Evolutionary conservation across 441 rosid genomes (phyloP).

Genomic region (Capsella rubella): DNA sequence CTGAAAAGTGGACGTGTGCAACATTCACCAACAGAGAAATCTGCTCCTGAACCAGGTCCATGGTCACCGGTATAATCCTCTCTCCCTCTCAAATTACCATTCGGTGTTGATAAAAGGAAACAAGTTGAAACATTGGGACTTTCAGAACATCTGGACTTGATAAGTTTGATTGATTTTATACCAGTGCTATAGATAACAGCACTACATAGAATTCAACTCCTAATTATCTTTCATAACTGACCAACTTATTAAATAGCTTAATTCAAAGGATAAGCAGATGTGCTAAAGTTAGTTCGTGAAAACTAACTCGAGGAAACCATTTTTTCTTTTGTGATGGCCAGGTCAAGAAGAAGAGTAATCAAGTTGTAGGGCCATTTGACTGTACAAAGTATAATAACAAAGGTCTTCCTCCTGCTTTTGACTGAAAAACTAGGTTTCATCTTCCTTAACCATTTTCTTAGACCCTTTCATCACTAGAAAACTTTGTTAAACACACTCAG

Average conservation of each 20-base stretch:
- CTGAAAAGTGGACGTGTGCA: slow-evolving; percentile 88
- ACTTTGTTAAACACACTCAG: slow-evolving; percentile 20
- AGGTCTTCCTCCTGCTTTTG: slow-evolving; percentile 52
- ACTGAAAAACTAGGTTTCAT: slow-evolving; percentile 39
- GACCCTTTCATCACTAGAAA: slow-evolving; percentile 8
- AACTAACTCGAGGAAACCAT: slow-evolving; percentile 8
- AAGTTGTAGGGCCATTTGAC: slow-evolving; percentile 87
- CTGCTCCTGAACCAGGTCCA: slow-evolving; percentile 80
- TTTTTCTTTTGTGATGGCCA: slow-evolving; percentile 42
- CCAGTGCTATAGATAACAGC: slow-evolving; percentile 7
- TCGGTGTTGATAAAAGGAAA: slow-evolving; percentile 1
- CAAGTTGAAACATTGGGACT: not conserved
- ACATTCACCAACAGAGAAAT: slow-evolving; percentile 86
- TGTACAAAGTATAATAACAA: slow-evolving; percentile 81
- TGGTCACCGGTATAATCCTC: slow-evolving; percentile 86
- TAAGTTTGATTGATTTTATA: not conserved
- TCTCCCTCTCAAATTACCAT: slow-evolving; percentile 35
- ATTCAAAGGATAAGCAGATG: slow-evolving; percentile 12
- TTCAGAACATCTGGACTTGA: not conserved
- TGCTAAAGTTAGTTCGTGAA: not conserved
- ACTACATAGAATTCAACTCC: not conserved
- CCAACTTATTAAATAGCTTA: not conserved
- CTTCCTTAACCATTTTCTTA: slow-evolving; percentile 48
- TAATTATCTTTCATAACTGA: not conserved
- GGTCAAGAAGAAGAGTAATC: slow-evolving; percentile 79